Percentiles rank a stretch among this genome's conserved stretches.
Evolutionary conservation across 2,329 filamentous ascomycete genomes (phyloP).

Genomic region (Fusarium praegraminearum): DNA sequence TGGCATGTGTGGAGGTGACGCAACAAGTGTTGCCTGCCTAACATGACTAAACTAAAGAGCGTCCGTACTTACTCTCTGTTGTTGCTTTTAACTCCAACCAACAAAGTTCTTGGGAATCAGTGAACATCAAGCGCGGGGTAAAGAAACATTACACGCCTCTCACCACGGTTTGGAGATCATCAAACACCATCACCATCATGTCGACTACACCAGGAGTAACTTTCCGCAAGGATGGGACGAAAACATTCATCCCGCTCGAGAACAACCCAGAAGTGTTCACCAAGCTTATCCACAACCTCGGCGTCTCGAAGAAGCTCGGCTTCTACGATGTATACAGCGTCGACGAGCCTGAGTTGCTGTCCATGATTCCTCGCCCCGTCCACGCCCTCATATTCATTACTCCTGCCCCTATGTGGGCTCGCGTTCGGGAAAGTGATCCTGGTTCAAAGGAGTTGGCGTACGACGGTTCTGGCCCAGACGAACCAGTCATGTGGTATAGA

Average conservation of each 20-base stretch:
- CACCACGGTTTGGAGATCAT: neutral
- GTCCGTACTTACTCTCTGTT: neutral
- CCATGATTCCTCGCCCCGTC: slow-evolving; percentile 77
- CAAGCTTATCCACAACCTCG: slow-evolving; percentile 76
- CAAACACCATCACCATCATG: slow-evolving; percentile 32
- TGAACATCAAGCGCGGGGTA: slow-evolving; percentile 20
- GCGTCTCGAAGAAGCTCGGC: slow-evolving; percentile 73
- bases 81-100: slow-evolving; percentile 5
- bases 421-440: slow-evolving; percentile 49
- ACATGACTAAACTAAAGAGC: slow-evolving; percentile 3
- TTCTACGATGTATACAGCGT: slow-evolving; percentile 89
- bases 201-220: slow-evolving; percentile 33
- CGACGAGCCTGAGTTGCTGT: slow-evolving; percentile 80
- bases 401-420: slow-evolving; percentile 67
- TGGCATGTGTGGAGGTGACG: slow-evolving; percentile 17
- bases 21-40: slow-evolving; percentile 28
- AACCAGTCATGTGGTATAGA: slow-evolving; percentile 84
- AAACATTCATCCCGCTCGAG: slow-evolving; percentile 58
- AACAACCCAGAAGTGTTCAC: slow-evolving; percentile 85
- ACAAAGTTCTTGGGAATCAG: neutral
- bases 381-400: slow-evolving; percentile 85
- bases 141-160: neutral
- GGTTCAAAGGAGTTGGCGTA: slow-evolving; percentile 49
- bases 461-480: slow-evolving; percentile 54
- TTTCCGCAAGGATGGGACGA: slow-evolving; percentile 42